These are phyloP conservation scores for Neofusicoccum kwambonambiense DNA, from an alignment of 2,329 filamentous ascomycete genomes.

Conservation along the genomic window DNA sequence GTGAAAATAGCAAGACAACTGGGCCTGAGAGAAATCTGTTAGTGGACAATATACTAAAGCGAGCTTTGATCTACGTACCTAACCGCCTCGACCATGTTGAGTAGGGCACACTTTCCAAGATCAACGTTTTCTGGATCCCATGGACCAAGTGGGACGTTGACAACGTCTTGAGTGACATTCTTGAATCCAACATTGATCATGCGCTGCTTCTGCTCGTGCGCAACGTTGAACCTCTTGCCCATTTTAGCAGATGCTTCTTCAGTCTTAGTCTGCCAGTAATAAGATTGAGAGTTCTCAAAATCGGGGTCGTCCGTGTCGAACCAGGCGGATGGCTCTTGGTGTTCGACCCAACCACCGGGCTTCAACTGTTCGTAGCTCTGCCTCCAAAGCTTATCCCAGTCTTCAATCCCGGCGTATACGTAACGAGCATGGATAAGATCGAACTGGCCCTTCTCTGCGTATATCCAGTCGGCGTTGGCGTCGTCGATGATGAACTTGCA, in stretches of 20 bases:
- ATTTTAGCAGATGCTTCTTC: conserved; percentile 5
- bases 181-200: conserved; percentile 32
- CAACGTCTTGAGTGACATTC: conserved; percentile 33
- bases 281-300: conserved; percentile 24
- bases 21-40: conserved; percentile 30
- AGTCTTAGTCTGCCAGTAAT: not conserved
- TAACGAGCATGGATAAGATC: conserved; percentile 57
- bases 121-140: not conserved
- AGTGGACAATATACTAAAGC: conserved; percentile 25
- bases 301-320: conserved; percentile 50
- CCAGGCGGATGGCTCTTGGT: conserved; percentile 50
- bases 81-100: conserved; percentile 19
- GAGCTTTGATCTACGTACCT: conserved; percentile 25
- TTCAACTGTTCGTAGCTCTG: conserved; percentile 41
- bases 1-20: conserved; percentile 42
- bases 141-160: conserved; percentile 26
- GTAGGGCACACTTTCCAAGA: not conserved
- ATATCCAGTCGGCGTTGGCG: conserved; percentile 55
- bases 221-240: conserved; percentile 19
- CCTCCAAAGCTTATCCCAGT: conserved; percentile 53
- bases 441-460: conserved; percentile 45
- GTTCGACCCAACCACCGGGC: conserved; percentile 53
- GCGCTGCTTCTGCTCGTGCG: conserved; percentile 19
- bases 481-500: conserved; percentile 38
- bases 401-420: conserved; percentile 25